phyloP scores from a whole-genome alignment of 2,329 filamentous ascomycete species.

The Sarocladium brachiariae region DNA sequence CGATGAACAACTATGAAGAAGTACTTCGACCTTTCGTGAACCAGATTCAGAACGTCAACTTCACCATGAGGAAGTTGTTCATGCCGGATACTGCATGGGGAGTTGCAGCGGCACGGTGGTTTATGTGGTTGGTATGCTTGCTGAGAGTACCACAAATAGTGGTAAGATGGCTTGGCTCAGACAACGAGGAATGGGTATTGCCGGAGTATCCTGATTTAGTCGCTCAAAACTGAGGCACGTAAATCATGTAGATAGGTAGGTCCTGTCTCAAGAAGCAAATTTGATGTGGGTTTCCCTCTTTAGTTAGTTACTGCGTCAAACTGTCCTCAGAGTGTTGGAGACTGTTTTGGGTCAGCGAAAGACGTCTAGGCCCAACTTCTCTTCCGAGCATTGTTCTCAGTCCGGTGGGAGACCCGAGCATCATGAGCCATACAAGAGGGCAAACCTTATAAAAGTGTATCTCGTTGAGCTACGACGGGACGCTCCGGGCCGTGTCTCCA shows the following conservation, averaged over 20 bases:
- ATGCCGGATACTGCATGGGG: conserved; percentile 11
- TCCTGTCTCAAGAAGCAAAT: too few species aligned
- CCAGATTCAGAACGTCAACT: conserved; percentile 12
- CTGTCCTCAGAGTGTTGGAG: too few species aligned
- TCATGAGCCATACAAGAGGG: too few species aligned
- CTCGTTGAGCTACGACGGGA: too few species aligned
- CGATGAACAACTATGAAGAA: conserved; percentile 11
- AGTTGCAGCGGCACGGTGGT: conserved; percentile 7
- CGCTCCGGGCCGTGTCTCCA: neutral
- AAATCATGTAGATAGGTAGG: too few species aligned
- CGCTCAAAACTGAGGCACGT: neutral
- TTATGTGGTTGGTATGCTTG: conserved; percentile 11
- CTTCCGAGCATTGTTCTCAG: too few species aligned
- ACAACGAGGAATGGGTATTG: conserved; percentile 9
- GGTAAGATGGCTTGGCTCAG: neutral
- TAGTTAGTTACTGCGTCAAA: too few species aligned
- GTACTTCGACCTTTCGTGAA: conserved; percentile 12
- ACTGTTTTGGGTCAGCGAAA: too few species aligned
- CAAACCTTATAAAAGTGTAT: too few species aligned
- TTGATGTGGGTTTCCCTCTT: too few species aligned
- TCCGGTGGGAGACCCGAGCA: too few species aligned
- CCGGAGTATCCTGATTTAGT: conserved; percentile 11
- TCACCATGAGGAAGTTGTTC: neutral
- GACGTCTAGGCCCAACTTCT: too few species aligned
- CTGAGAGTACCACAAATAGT: conserved; percentile 12